Conservation (phyloP, 352 stramenopile genomes). For the Pythium dissimile region DNA sequence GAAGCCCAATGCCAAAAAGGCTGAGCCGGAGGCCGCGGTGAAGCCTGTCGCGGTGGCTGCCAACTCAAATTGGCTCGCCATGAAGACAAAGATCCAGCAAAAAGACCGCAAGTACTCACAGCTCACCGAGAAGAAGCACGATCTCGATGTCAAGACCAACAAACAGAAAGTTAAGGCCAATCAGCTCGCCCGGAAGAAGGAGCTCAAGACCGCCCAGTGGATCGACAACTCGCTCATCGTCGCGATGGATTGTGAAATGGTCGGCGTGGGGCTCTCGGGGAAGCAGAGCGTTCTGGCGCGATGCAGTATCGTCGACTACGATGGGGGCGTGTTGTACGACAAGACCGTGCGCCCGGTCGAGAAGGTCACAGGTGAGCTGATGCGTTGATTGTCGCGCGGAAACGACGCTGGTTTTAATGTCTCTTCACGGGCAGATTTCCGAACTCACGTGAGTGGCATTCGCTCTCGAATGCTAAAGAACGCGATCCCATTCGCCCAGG, state of each 20-base stretch:
- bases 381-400: neutral
- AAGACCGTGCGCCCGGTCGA: constrained; percentile 79
- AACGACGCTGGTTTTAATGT: neutral
- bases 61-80: constrained; percentile 73
- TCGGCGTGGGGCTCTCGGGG: constrained; percentile 72
- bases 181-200: constrained; percentile 44
- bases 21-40: constrained; percentile 18
- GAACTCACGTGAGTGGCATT: constrained; percentile 85
- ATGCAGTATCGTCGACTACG: constrained; percentile 87
- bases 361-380: constrained; percentile 57
- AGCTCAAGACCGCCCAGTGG: constrained; percentile 58
- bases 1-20: constrained; percentile 1
- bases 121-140: constrained; percentile 30
- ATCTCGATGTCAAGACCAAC: constrained; percentile 33
- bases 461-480: constrained; percentile 60
- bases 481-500: constrained; percentile 70
- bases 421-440: constrained; percentile 42
- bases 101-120: constrained; percentile 25
- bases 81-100: constrained; percentile 69
- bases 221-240: constrained; percentile 76
- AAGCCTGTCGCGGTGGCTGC: constrained; percentile 26
- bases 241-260: constrained; percentile 90
- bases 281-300: constrained; percentile 77
- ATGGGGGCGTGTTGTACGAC: constrained; percentile 82
- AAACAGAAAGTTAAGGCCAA: constrained; percentile 47